Base-by-base conservation (phyloP, 371 early-diverging fungal genomes). In the Circinella minor region DNA sequence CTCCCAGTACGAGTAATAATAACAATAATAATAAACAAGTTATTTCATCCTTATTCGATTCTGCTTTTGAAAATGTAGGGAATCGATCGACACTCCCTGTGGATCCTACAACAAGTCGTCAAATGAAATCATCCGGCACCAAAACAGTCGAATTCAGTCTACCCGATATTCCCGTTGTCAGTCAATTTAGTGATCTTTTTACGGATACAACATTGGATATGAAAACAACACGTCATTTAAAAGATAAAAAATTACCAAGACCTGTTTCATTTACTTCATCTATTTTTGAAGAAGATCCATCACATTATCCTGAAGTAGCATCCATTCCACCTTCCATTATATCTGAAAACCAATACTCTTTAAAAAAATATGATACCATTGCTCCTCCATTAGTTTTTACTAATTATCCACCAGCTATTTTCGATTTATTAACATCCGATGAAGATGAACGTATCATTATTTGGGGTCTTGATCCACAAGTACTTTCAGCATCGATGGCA, bases 381-480 rank as follows among this genome's bases (percentile, higher is more conserved):
- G 69, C 72, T 9, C 73, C 79, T 10, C 79, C 79, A 38, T 65
- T 76, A 6, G 61, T 79, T 0, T 79, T 79, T 39, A 69, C 66
- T 17, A 77, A 77, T 5, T 78, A 79, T 60, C 69, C 81, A 20
- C 86, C 89, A 0, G 78, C 81, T 36, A 73, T 85, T 67, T 89
- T 89, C 65, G 87, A 87, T 65, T 73, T 78, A 0, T 72, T 89
- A 13, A 72, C 73, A 39, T 79, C 84, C 0, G 89, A 89, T n/a
- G 76, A 79, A 14, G 86, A 89, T 64, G 86, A 86, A 46, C 72
- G 86, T 10, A 84, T 86, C 43, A 85, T 89, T 48, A 70, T 89
- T 36, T 89, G 89, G 89, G 85, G 84, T 1, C 71, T 79, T 60
- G 81, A 83, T 71, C 78, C 82, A 9, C 76, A 77, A 59, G 68